Evolutionary conservation across 352 stramenopile species (phyloP).

Genomic region (Blastocystis hominis): DNA sequence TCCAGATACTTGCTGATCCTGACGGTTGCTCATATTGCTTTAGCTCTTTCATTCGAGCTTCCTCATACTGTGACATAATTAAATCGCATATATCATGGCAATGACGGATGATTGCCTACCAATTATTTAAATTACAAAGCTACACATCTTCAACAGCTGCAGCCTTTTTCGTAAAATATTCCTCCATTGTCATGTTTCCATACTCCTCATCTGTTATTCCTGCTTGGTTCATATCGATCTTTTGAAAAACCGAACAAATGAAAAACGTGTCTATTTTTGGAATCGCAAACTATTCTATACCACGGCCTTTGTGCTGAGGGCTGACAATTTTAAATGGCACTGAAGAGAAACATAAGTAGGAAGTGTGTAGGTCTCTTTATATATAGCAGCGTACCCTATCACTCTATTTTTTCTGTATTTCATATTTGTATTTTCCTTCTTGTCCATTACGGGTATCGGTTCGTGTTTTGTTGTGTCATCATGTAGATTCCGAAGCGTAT

Average conservation of each 20-base stretch:
- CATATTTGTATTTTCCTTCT: neutral
- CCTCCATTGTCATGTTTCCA: conserved; percentile 29
- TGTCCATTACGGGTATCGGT: neutral
- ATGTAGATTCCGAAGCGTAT: neutral
- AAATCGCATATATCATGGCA: conserved; percentile 28
- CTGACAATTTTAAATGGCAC: neutral
- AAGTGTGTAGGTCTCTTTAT: neutral
- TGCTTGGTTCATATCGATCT: neutral
- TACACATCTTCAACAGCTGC: neutral
- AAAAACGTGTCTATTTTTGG: neutral
- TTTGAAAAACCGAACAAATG: neutral
- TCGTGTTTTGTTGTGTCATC: neutral
- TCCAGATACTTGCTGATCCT: neutral
- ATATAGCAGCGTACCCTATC: neutral
- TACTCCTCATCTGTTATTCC: neutral
- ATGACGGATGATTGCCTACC: conserved; percentile 17
- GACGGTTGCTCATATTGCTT: neutral
- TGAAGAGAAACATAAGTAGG: neutral
- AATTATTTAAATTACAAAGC: neutral
- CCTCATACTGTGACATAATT: conserved; percentile 45
- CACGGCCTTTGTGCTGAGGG: neutral
- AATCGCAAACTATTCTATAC: neutral
- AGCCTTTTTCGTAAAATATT: conserved; percentile 33
- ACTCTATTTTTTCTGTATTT: neutral
- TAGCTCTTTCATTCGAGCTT: conserved; percentile 12